These are phyloP conservation scores for Graphium sp. DNA, from an alignment of 2,329 filamentous ascomycete species.

Conservation along the genomic window DNA sequence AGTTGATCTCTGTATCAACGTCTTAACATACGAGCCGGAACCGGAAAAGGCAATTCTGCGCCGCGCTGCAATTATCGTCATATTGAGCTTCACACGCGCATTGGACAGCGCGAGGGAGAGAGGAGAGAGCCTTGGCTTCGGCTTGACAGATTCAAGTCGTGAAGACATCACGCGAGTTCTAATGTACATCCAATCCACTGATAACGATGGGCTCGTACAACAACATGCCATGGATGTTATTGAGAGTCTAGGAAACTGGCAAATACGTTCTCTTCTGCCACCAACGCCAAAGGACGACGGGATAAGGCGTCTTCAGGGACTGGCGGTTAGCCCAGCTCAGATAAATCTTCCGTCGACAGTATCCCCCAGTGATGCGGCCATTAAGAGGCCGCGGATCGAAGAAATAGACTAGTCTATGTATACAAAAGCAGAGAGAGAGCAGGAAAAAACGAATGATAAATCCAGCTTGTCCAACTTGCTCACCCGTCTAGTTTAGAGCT, in stretches of 20 bases:
- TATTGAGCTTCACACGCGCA: slow-evolving; percentile 44
- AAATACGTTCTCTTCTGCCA: slow-evolving; percentile 32
- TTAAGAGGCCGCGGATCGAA: slow-evolving; percentile 28
- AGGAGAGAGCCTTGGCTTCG: slow-evolving; percentile 30
- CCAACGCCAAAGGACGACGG: slow-evolving; percentile 15
- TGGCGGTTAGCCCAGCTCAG: slow-evolving; percentile 7
- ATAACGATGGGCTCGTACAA: slow-evolving; percentile 51
- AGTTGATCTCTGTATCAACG: slow-evolving; percentile 44
- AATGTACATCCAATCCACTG: slow-evolving; percentile 45
- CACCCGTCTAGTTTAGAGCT: not conserved
- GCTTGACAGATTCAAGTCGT: slow-evolving; percentile 34
- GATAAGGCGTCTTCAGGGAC: slow-evolving; percentile 11
- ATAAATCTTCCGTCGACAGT: slow-evolving; percentile 7
- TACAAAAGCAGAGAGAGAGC: not conserved
- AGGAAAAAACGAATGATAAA: not conserved
- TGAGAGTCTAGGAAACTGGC: slow-evolving; percentile 48
- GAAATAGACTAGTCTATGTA: slow-evolving; percentile 35
- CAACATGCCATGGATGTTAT: slow-evolving; percentile 50
- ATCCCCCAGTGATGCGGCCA: not conserved
- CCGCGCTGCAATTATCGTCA: slow-evolving; percentile 45
- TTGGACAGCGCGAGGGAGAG: slow-evolving; percentile 34
- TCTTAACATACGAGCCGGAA: slow-evolving; percentile 45
- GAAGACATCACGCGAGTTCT: slow-evolving; percentile 46
- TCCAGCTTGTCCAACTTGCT: not conserved
- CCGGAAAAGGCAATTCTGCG: slow-evolving; percentile 47